Conservation (phyloP, 345 rosid species). For the Gossypium stocksii region DNA sequence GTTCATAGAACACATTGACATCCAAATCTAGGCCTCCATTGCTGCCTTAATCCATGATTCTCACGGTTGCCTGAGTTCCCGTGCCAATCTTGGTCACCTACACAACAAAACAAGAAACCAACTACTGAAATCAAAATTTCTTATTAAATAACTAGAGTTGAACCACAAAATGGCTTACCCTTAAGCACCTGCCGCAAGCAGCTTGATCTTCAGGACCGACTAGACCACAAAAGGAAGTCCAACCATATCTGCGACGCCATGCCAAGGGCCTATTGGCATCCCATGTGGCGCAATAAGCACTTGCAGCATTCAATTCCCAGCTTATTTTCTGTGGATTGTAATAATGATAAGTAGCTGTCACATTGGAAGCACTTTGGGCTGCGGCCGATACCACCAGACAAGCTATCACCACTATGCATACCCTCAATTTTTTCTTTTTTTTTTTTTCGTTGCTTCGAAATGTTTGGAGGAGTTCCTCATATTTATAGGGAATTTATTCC, state of each 20-base stretch:
- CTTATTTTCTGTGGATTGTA: slow-evolving; percentile 40
- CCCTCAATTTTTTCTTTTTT: not conserved
- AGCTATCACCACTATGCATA: slow-evolving; percentile 19
- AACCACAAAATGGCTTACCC: slow-evolving; percentile 41
- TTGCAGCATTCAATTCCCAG: slow-evolving; percentile 45
- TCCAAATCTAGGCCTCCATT: slow-evolving; percentile 18
- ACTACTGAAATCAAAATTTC: too few species aligned
- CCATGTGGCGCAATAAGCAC: slow-evolving; percentile 22
- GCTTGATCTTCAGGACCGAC: slow-evolving; percentile 54
- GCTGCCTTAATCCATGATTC: slow-evolving; percentile 45
- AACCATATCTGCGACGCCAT: slow-evolving; percentile 57
- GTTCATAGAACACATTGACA: not conserved
- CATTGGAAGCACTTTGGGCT: slow-evolving; percentile 40
- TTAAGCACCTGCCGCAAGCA: slow-evolving; percentile 53
- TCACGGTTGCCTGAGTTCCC: slow-evolving; percentile 28
- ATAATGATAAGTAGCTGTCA: slow-evolving; percentile 53
- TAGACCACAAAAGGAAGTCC: slow-evolving; percentile 56
- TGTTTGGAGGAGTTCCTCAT: not conserved
- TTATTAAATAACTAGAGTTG: too few species aligned
- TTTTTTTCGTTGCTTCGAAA: not conserved
- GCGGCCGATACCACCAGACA: slow-evolving; percentile 25
- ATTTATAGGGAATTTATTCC: not conserved
- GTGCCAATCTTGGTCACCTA: slow-evolving; percentile 34
- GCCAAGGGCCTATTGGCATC: slow-evolving; percentile 29
- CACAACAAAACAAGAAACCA: too few species aligned